Evolutionary conservation across 2,329 filamentous ascomycete genomes (phyloP).

Genomic region (Canariomyces notabilis): DNA sequence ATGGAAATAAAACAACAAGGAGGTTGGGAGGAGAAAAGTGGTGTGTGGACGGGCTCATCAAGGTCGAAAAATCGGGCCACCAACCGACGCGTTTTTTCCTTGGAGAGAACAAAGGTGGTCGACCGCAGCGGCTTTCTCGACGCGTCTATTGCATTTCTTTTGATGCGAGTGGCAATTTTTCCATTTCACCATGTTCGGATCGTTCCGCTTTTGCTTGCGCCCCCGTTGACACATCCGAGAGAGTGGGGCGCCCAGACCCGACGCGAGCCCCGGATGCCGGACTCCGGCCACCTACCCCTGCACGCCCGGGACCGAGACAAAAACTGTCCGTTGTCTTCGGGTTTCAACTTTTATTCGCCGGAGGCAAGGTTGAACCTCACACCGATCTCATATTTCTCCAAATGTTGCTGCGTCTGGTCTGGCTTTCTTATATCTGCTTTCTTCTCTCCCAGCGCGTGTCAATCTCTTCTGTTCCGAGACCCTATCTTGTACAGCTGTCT

Average conservation of each 20-base stretch:
- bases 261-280: not conserved
- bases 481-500: too few relatives aligned
- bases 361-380: not conserved
- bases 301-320: slow-evolving; percentile 15
- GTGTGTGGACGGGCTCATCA: not conserved
- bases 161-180: not conserved
- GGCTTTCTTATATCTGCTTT: too few relatives aligned
- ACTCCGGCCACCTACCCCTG: not conserved
- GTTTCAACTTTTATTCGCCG: not conserved
- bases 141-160: too few relatives aligned
- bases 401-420: not conserved
- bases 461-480: too few relatives aligned
- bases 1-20: not conserved
- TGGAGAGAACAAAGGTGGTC: too few relatives aligned
- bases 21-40: not conserved
- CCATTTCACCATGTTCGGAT: too few relatives aligned
- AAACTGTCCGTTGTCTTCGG: slow-evolving; percentile 14
- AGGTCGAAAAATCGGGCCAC: slow-evolving; percentile 1
- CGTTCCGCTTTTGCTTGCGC: too few relatives aligned
- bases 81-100: not conserved
- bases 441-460: too few relatives aligned
- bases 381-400: not conserved
- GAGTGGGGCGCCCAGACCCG: not conserved
- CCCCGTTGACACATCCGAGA: too few relatives aligned
- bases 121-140: too few relatives aligned